Evolutionary conservation across 2,329 filamentous ascomycete genomes (phyloP), one percentile per base, ranked within the genome.

Genomic region (Aspergillus unguis): DNA sequence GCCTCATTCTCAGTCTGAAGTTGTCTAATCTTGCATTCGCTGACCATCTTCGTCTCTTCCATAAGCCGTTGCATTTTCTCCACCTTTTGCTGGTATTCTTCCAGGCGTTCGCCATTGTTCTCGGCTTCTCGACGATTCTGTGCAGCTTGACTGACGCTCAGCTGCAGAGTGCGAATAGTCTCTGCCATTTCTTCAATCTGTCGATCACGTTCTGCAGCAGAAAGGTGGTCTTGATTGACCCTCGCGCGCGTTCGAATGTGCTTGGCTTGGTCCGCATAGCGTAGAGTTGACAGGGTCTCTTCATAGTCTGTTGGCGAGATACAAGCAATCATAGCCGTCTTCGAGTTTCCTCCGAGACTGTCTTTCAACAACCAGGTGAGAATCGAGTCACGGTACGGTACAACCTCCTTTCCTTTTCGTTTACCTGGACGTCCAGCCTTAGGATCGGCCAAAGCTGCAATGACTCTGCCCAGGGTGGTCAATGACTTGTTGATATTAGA

Each of bases 401-500:
- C 87, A 5, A 91, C 83, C 28, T 92, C 83, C 58, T 82, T 82
- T 58, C 82, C 83, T 66, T 88, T 88, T 52, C 81, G 77, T 52
- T 73, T 71, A 35, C 78, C 76, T 5, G 66, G 68, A 50, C 75
- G 71, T 41, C 82, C 78, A 63, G 86, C 76, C 70, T 90, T 90
- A 1, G 83, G 81, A 62, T 88, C 85, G 3, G 87, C 89, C 28
- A 99, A 81, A 1, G 94, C 92, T 29, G 92, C 92, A 70, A 99
- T 99, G 44, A 99, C 94, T 48, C 94, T 87, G 3, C 94, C 94
- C 7, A 99, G 83, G 0, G 94, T 97, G 0, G 92, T 96, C 35
- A 99, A 83, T 7, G 92, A 97, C 75, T 97, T 96, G 80, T 99
- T 99, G 82, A 99, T 99, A 71, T 97, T 96, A 65, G 90, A 92